These are phyloP conservation scores for Hypomontagnella monticulosa DNA, from an alignment of 495 filamentous ascomycete genomes.

Conservation along the genomic window DNA sequence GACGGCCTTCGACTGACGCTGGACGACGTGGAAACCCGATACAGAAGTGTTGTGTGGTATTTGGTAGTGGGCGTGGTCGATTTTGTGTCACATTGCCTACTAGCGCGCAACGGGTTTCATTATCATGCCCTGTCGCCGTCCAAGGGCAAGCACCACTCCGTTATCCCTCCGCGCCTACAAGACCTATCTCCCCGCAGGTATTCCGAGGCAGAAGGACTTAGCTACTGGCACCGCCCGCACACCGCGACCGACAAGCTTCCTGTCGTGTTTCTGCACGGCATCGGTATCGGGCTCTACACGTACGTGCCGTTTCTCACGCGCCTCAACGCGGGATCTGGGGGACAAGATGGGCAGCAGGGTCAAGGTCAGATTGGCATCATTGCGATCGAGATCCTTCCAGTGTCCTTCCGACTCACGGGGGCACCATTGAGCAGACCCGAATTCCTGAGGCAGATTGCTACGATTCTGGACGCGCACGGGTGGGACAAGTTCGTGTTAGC, in stretches of 20 bases:
- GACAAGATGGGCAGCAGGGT: constrained; percentile 29
- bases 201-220: constrained; percentile 58
- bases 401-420: constrained; percentile 67
- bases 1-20: constrained; percentile 68
- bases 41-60: constrained; percentile 73
- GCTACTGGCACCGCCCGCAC: constrained; percentile 74
- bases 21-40: constrained; percentile 68
- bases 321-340: constrained; percentile 54
- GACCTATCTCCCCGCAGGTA: constrained; percentile 51
- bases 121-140: constrained; percentile 55
- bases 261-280: constrained; percentile 75
- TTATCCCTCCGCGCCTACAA: constrained; percentile 67
- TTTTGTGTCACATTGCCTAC: constrained; percentile 46
- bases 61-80: constrained; percentile 53
- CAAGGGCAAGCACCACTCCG: constrained; percentile 49
- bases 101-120: constrained; percentile 59
- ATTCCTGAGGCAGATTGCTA: constrained; percentile 61
- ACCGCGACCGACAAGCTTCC: constrained; percentile 63
- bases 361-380: constrained; percentile 67
- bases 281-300: constrained; percentile 72
- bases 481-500: constrained; percentile 62
- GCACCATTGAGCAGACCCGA: constrained; percentile 56
- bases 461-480: constrained; percentile 63
- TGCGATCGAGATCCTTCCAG: constrained; percentile 70
- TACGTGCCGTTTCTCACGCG: constrained; percentile 66